Conservation (phyloP, 192 early-diverging fungal genomes). For the Spizellomyces sp. region DNA sequence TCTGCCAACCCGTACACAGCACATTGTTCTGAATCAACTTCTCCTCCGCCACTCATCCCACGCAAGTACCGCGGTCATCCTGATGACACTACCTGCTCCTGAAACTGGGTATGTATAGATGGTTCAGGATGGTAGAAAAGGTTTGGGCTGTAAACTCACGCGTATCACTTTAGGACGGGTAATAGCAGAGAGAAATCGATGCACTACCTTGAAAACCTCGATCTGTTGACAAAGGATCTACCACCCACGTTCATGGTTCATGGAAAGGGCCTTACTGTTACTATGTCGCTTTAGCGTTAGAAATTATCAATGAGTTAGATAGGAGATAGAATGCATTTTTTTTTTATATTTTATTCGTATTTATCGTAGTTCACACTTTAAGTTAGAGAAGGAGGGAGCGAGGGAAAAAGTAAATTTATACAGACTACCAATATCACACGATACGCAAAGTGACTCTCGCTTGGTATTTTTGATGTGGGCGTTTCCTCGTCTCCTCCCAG, state of each 20-base stretch:
- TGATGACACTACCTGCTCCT: slow-evolving; percentile 30
- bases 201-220: slow-evolving; percentile 16
- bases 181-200: not conserved
- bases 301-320: no score
- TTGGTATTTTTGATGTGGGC: no score
- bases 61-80: slow-evolving; percentile 15
- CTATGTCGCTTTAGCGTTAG: slow-evolving; percentile 9
- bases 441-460: no score
- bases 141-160: not conserved
- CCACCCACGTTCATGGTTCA: slow-evolving; percentile 18
- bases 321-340: no score
- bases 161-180: slow-evolving; percentile 8
- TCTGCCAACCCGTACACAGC: slow-evolving; percentile 20
- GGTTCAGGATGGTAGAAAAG: not conserved
- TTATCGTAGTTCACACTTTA: no score
- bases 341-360: no score
- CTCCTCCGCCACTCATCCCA: slow-evolving; percentile 1
- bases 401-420: no score
- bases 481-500: no score
- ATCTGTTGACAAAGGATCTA: slow-evolving; percentile 15
- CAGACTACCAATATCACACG: no score
- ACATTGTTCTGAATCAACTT: slow-evolving; percentile 18
- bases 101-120: not conserved
- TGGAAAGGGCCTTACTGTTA: slow-evolving; percentile 27
- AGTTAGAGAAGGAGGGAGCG: no score